A percentile compares a stretch with the other conserved stretches of the same genome.
phyloP scores from a whole-genome alignment of 1,284 basidiomycete species.

The Coniferiporia weirii region DNA sequence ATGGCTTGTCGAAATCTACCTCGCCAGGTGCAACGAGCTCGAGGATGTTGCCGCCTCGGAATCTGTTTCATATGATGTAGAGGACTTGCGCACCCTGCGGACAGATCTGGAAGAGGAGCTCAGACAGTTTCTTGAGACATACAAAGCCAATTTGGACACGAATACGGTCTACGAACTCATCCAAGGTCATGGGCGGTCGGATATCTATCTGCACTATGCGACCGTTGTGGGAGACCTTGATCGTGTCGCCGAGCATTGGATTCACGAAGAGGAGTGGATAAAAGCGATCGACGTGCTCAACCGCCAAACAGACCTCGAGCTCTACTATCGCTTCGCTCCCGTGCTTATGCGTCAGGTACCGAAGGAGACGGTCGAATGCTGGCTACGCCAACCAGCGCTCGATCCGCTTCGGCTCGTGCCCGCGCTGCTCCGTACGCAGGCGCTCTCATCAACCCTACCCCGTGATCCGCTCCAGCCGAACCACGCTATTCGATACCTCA shows the following conservation, averaged over 20 bases:
- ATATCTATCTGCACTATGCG: conserved; percentile 91
- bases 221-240: conserved; percentile 76
- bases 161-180: conserved; percentile 90
- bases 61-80: conserved; percentile 78
- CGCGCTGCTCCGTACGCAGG: conserved; percentile 79
- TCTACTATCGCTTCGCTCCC: conserved; percentile 92
- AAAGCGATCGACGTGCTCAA: conserved; percentile 87
- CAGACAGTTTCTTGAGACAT: conserved; percentile 86
- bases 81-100: conserved; percentile 80
- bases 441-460: conserved; percentile 35
- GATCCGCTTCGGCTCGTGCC: conserved; percentile 87
- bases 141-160: conserved; percentile 83
- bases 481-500: conserved; percentile 86
- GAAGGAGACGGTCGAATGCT: conserved; percentile 87
- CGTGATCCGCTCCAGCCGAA: conserved; percentile 69
- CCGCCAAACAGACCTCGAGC: conserved; percentile 76
- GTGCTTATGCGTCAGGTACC: conserved; percentile 85
- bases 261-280: conserved; percentile 87
- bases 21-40: conserved; percentile 93
- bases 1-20: conserved; percentile 97
- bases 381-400: conserved; percentile 77
- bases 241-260: conserved; percentile 89
- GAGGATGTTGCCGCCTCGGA: conserved; percentile 88
- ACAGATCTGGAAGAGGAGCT: conserved; percentile 90
- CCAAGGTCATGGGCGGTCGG: conserved; percentile 86